Evolutionary conservation across 2,329 filamentous ascomycete species (phyloP), one percentile per base, ranked within the genome.

Genomic region (Penicillium sp.): DNA sequence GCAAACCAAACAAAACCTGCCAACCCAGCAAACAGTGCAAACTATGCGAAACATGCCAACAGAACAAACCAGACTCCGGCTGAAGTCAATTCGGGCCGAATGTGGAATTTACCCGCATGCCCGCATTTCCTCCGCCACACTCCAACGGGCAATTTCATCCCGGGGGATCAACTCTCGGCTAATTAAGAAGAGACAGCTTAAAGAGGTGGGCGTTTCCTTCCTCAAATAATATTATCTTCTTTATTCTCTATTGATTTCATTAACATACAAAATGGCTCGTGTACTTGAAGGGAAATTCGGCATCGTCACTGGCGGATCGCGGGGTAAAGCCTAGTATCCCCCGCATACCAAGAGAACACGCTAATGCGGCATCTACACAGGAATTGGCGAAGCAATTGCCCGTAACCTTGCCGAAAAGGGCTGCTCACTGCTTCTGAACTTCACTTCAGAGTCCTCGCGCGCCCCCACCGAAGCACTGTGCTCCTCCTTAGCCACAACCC

Each of bases 261-360:
- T 39, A 21, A 40, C 6, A 45, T 26, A 21, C 26, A 57, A 49
- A 33, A 60, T 57, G 53, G 10, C 54, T 15, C 63, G 69, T 34
- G 61, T 69, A 43, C 73, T 85, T n/a, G 81, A 87, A 64, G 85
- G 85, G 58, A 89, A 89, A 68, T 75, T 90, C 45, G 87, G 80
- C 46, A 83, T 94, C 57, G 76, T 93, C 41, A 93, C 88, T 1
- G 88, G 88, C 49, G 85, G 82, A 52, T 88, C 87, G 51, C 75
- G 88, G 75, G 86, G 87, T 87, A 75, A 54, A 60, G 43, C 47
- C 42, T 2, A 9, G 28, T 51, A 41, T 44, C 17, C 49, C 40
- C 34, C 29, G n/a, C 49, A 35, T 6, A 28, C 32, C 13, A 46
- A 40, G 26, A 45, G 19, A 38, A 34, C n/a, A 52, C 48, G 45